A percentile compares a stretch with the other conserved stretches of the same genome.
Evolutionary conservation across 345 rosid genomes (phyloP).

Genomic region (Passiflora organensis): DNA sequence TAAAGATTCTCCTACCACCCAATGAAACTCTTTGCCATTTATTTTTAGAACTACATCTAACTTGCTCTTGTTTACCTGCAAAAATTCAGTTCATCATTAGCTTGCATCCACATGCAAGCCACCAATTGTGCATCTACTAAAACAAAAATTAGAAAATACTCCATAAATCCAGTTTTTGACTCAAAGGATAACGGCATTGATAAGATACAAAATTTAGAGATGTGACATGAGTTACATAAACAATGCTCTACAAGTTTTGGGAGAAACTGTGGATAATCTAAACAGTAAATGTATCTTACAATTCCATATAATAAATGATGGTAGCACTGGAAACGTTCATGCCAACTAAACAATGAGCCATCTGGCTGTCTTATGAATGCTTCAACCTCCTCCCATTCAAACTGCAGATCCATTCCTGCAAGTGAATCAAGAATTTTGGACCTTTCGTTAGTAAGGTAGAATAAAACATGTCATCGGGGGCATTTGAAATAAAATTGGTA

Average conservation of each 20-base stretch:
- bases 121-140: too few relatives aligned
- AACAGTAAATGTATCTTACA: constrained; percentile 36
- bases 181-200: neutral
- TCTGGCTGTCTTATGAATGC: constrained; percentile 80
- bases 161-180: too few relatives aligned
- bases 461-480: too few relatives aligned
- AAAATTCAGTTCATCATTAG: constrained; percentile 12
- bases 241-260: neutral
- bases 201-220: too few relatives aligned
- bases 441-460: too few relatives aligned
- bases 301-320: constrained; percentile 54
- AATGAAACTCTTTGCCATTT: constrained; percentile 42
- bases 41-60: constrained; percentile 34
- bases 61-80: constrained; percentile 51
- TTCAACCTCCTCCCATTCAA: constrained; percentile 70
- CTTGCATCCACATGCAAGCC: neutral
- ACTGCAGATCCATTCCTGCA: constrained; percentile 87
- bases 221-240: neutral
- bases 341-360: constrained; percentile 88
- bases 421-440: constrained; percentile 4
- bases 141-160: too few relatives aligned
- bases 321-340: constrained; percentile 78
- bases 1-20: constrained; percentile 74
- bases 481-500: constrained; percentile 1
- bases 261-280: too few relatives aligned